A percentile compares a stretch with the other conserved stretches of the same genome.
These are phyloP conservation scores for Bodo saltans DNA, from an alignment of 78 protist genomes.

Conservation along the genomic window DNA sequence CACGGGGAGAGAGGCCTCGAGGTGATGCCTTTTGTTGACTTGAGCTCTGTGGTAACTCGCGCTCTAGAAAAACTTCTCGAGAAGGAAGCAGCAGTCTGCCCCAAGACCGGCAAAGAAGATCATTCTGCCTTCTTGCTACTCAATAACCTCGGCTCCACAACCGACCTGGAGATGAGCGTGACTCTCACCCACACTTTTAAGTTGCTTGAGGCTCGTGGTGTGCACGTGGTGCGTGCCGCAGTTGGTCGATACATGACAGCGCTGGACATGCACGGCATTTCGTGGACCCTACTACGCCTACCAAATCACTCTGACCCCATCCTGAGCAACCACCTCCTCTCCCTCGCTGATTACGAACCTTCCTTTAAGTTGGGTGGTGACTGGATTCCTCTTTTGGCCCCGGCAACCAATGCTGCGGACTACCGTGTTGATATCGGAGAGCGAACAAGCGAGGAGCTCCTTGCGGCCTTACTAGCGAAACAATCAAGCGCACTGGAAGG, in stretches of 20 bases:
- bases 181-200: neutral
- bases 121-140: neutral
- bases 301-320: neutral
- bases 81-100: neutral
- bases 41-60: neutral
- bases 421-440: neutral
- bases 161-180: slow-evolving; percentile 16
- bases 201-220: neutral
- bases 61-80: neutral
- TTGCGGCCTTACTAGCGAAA: too few species aligned
- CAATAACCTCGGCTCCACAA: slow-evolving; percentile 27
- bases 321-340: neutral
- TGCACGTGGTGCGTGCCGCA: neutral
- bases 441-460: too few species aligned
- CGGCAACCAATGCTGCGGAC: neutral
- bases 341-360: neutral
- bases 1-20: slow-evolving; percentile 35
- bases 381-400: slow-evolving; percentile 9
- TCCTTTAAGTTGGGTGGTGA: neutral
- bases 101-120: neutral
- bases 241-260: slow-evolving; percentile 20
- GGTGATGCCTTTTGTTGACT: neutral
- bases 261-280: slow-evolving; percentile 37
- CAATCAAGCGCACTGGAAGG: neutral
- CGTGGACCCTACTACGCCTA: slow-evolving; percentile 1